Evolutionary conservation across 768 basidiomycete genomes (phyloP), one percentile per base, ranked within the genome.

Genomic region (Boletus rubescentipes): DNA sequence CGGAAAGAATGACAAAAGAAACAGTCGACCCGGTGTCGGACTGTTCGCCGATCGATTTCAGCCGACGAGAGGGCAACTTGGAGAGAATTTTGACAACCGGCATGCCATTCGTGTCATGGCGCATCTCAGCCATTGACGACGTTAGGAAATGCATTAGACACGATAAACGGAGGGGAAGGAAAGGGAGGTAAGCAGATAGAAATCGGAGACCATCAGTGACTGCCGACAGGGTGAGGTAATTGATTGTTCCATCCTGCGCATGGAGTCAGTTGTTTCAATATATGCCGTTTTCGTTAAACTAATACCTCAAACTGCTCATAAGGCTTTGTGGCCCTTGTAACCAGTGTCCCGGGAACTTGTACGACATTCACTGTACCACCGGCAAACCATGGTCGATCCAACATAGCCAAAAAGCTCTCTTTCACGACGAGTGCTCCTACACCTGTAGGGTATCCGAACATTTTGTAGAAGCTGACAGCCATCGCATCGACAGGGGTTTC

Each of bases 401-500:
- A 73, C 44, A 73, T 72, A 7, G 68, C 68, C 47, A 91, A 69
- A 60, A 91, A 89, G 9, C 80, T 79, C 62, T 85, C 84, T 66
- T 84, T 87, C 40, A 87, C 85, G 29, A 93, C 68, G 5, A 93
- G 75, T 12, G 89, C 89, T 34, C 91, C 91, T 40, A 92, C 82
- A 9, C 91, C 91, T 0, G 90, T 92, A 10, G 91, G 91, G 61
- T 85, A 93, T 32, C 91, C 91, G 58, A 91, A 90, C 87, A 93
- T 91, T 61, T 93, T 93, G 72, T 93, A 93, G 62, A 93, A 91
- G 39, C 87, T 89, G 48, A 93, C 65, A 0, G 85, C 89, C 79
- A 91, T 84, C 1, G 90, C 91, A 67, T 93, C 91, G 12, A 91
- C 85, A 5, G 85, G 81, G 30, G 77, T 78, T 47, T 85, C 80